Conservation (phyloP, 805 yeast genomes). For the Vanderwaltozyma yarrowii region DNA sequence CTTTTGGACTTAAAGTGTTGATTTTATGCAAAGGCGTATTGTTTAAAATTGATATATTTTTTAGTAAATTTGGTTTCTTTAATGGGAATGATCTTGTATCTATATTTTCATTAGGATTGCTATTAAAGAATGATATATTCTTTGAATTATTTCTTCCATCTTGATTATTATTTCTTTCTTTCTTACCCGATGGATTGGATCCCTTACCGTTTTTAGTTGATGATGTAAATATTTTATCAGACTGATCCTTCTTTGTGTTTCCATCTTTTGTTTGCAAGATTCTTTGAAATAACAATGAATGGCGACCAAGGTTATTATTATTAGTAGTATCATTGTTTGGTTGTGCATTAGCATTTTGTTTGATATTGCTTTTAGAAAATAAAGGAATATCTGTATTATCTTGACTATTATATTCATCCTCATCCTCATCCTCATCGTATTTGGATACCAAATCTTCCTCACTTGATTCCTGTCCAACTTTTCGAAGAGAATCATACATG, state of each 20-base stretch:
- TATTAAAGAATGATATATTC: no score
- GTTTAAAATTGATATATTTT: constrained; percentile 18
- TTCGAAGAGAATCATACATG: constrained; percentile 14
- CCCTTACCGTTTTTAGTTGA: neutral
- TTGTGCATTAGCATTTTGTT: no score
- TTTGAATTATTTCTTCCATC: no score
- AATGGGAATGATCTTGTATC: constrained; percentile 1
- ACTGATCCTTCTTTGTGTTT: neutral
- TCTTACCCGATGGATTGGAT: neutral
- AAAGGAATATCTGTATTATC: constrained; percentile 10
- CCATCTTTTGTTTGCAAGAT: constrained; percentile 7
- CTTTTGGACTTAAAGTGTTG: constrained; percentile 47
- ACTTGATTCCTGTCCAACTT: constrained; percentile 32
- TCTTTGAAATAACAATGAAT: constrained; percentile 9
- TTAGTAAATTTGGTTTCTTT: constrained; percentile 17
- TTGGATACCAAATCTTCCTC: constrained; percentile 25
- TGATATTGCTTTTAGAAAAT: constrained; percentile 2
- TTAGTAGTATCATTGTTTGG: no score
- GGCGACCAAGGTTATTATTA: no score
- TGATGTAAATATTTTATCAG: neutral
- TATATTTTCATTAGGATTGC: no score
- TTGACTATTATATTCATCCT: neutral
- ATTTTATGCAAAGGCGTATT: constrained; percentile 21
- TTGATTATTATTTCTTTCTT: neutral
- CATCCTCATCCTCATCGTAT: constrained; percentile 11